These are phyloP conservation scores for Psilocybe azurescens DNA, from an alignment of 768 basidiomycete species.

Conservation along the genomic window DNA sequence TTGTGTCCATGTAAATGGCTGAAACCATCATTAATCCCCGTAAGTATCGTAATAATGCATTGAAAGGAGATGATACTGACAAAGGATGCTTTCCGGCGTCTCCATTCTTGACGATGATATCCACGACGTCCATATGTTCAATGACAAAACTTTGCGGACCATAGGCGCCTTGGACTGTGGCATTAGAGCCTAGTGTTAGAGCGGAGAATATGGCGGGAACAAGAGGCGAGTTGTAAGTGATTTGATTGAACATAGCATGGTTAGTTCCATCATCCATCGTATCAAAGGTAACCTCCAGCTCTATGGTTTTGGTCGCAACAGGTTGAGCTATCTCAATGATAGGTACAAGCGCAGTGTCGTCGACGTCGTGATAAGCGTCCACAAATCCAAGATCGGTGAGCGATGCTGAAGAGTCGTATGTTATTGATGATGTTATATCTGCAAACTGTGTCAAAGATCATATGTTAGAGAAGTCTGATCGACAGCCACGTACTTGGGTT, in stretches of 20 bases:
- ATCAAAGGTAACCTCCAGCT: conserved; percentile 78
- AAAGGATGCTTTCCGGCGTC: conserved; percentile 86
- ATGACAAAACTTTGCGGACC: conserved; percentile 81
- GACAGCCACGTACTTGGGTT: conserved; percentile 61
- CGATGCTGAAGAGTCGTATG: conserved; percentile 63
- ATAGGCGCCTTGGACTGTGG: conserved; percentile 71
- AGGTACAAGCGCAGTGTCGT: conserved; percentile 77
- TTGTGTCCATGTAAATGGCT: conserved; percentile 95
- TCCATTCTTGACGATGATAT: conserved; percentile 76
- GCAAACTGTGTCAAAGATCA: conserved; percentile 26
- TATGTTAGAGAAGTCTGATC: background rate
- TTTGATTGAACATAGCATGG: conserved; percentile 74
- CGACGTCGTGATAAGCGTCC: conserved; percentile 61
- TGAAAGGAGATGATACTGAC: conserved; percentile 44
- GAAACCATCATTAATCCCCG: background rate
- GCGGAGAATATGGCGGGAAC: conserved; percentile 81
- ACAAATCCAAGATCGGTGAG: conserved; percentile 58
- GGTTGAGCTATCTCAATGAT: conserved; percentile 54
- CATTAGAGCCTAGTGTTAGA: conserved; percentile 77
- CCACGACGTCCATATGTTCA: conserved; percentile 74
- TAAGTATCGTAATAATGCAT: background rate
- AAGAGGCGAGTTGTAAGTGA: conserved; percentile 70
- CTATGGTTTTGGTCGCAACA: conserved; percentile 59
- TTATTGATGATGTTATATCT: conserved; percentile 87
- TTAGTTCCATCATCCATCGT: conserved; percentile 89